Conservation (phyloP, 2,329 filamentous ascomycete species). For the Ceratocystis cacaofunesta region DNA sequence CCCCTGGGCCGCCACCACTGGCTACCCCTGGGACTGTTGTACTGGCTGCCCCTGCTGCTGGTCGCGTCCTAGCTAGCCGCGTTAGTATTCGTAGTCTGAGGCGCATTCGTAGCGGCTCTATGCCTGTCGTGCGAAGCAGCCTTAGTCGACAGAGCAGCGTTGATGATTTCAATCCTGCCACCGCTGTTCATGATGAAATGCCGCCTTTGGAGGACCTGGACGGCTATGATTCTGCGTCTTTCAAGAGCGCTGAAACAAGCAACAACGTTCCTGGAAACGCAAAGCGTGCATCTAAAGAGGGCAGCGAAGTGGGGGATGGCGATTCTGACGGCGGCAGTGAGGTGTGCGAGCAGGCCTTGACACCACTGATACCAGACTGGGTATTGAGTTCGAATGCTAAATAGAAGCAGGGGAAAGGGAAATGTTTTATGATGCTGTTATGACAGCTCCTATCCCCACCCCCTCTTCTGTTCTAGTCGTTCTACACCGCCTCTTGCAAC, state of each 20-base stretch:
- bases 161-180: constrained; percentile 29
- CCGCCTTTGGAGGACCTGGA: background rate
- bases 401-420: constrained; percentile 25
- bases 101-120: constrained; percentile 42
- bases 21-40: constrained; percentile 57
- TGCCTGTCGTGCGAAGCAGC: constrained; percentile 32
- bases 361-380: constrained; percentile 47
- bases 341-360: constrained; percentile 33
- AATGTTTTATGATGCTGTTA: constrained; percentile 2
- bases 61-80: constrained; percentile 27
- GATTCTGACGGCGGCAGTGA: constrained; percentile 10
- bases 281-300: constrained; percentile 16
- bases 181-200: background rate
- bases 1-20: constrained; percentile 49
- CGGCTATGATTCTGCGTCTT: constrained; percentile 3
- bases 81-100: constrained; percentile 38
- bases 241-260: constrained; percentile 14
- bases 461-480: background rate
- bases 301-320: constrained; percentile 17
- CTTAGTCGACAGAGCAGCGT: constrained; percentile 36
- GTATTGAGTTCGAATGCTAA: constrained; percentile 36
- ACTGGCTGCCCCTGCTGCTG: constrained; percentile 53
- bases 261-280: constrained; percentile 19
- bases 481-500: background rate
- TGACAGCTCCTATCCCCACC: background rate